Evolutionary conservation across 805 yeast genomes (phyloP), one percentile per base, ranked within the genome.

Genomic region (Grigorovia jiainica): DNA sequence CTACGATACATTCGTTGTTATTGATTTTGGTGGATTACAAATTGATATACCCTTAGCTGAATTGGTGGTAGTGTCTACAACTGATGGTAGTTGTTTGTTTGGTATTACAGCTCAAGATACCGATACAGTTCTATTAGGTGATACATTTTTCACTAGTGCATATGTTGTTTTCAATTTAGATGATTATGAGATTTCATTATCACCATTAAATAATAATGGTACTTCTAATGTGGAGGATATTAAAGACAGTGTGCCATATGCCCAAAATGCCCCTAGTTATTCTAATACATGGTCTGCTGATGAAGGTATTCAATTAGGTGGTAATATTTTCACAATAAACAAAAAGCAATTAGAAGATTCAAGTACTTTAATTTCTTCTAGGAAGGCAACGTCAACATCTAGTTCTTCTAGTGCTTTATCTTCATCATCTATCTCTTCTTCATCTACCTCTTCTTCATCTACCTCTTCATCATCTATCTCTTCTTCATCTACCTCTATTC

Each of bases 151-250:
- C 47, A 65, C 78, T 40, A 68, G 73, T 43, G 79, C 80, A 2
- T 82, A 79, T 57, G 68, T 77, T 21, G 85, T 79, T 13, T 79
- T 72, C 58, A 82, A 82, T 57, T 61, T 79, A 40, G 84, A 77
- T 25, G 72, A 72, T 52, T 61, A 60, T 37, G 68, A 74, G 51
- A 64, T 82, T 31, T 76, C 83, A 3, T 49, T 82, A 54, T 84
- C 78, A 18, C 75, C 71, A 53, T 72, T 70, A 13, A 51, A 48
- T 23, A 52, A 46, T 36, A 48, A 52, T 21, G 39, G 43, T 15
- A n/a, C 35, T 11, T 42, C 32, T 10, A 48, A 56, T 18, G 50
- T 59, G 34, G 57, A 60, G 27, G 49, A 48, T 9, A 52, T 58
- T 32, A 33, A 40, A 4, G 40, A 47, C 17, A 32, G 49, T 21